Percentiles rank a stretch among this genome's conserved stretches.
These are phyloP conservation scores for Naumovozyma dairenensis DNA, from an alignment of 805 yeast genomes.

Conservation along the genomic window DNA sequence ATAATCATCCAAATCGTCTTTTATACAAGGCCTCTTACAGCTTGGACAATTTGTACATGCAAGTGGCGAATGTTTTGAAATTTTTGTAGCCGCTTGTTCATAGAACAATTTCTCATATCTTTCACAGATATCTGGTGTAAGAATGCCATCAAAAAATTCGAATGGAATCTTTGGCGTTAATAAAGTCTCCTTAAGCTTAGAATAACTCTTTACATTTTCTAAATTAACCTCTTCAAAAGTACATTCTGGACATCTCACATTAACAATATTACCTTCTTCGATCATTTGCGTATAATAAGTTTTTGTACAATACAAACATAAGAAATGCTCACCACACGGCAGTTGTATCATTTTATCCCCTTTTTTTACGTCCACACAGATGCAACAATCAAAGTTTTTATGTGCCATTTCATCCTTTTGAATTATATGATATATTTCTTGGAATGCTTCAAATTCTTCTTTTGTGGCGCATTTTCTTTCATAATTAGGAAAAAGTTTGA, in stretches of 20 bases:
- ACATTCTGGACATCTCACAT: slow-evolving; percentile 50
- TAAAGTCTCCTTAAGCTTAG: slow-evolving; percentile 29
- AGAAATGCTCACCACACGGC: slow-evolving; percentile 37
- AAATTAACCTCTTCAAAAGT: slow-evolving; percentile 16
- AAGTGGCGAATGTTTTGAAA: slow-evolving; percentile 37
- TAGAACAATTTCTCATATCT: slow-evolving; percentile 34
- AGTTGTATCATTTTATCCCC: slow-evolving; percentile 33
- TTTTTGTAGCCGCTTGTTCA: slow-evolving; percentile 34
- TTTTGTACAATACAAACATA: slow-evolving; percentile 38
- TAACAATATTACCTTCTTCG: slow-evolving; percentile 38
- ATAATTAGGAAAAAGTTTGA: slow-evolving; percentile 8
- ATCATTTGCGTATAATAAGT: slow-evolving; percentile 37
- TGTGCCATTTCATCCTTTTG: slow-evolving; percentile 25
- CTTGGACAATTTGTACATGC: slow-evolving; percentile 45
- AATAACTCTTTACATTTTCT: slow-evolving; percentile 16
- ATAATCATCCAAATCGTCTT: slow-evolving; percentile 37
- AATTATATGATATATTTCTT: slow-evolving; percentile 18
- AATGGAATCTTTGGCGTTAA: slow-evolving; percentile 35
- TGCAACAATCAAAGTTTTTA: slow-evolving; percentile 41
- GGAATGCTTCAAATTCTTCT: slow-evolving; percentile 13
- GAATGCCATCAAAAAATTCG: slow-evolving; percentile 28
- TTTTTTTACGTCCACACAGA: slow-evolving; percentile 42
- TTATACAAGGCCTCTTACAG: slow-evolving; percentile 39
- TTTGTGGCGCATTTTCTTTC: slow-evolving; percentile 5
- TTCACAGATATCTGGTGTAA: slow-evolving; percentile 23